phyloP scores from a whole-genome alignment of 2,329 filamentous ascomycete species.

The Juglanconis sp. region DNA sequence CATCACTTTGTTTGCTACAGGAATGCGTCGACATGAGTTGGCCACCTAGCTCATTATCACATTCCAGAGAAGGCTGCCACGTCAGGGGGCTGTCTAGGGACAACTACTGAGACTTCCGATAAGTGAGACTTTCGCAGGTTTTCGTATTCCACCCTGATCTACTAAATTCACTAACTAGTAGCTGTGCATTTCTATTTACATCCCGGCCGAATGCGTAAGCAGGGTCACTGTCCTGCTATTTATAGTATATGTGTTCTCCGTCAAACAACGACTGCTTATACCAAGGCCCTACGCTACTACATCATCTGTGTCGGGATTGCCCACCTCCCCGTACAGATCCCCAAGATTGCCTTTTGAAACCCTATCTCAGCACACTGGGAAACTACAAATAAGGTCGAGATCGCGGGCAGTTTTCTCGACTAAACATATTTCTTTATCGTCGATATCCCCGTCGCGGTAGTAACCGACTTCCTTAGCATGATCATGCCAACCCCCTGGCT shows the following conservation, averaged over 20 bases:
- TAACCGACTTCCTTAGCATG: conserved; percentile 33
- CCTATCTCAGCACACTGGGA: conserved; percentile 25
- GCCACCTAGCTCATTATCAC: too few relatives aligned
- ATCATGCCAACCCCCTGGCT: conserved; percentile 30
- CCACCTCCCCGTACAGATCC: conserved; percentile 16
- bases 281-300: conserved; percentile 21
- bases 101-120: neutral
- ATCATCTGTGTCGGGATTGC: conserved; percentile 15
- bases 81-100: neutral
- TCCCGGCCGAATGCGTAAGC: conserved; percentile 21
- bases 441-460: conserved; percentile 29
- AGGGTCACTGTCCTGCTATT: conserved; percentile 26
- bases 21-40: neutral
- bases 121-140: neutral
- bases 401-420: conserved; percentile 26
- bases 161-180: neutral
- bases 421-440: conserved; percentile 30
- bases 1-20: too few relatives aligned
- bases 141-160: neutral
- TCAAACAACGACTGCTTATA: conserved; percentile 13
- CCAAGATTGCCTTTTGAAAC: conserved; percentile 20
- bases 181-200: conserved; percentile 21
- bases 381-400: conserved; percentile 15
- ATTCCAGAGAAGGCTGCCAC: neutral
- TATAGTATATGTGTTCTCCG: conserved; percentile 24